Conservation (phyloP, 495 filamentous ascomycete genomes). For the Aspergillus baeticus region DNA sequence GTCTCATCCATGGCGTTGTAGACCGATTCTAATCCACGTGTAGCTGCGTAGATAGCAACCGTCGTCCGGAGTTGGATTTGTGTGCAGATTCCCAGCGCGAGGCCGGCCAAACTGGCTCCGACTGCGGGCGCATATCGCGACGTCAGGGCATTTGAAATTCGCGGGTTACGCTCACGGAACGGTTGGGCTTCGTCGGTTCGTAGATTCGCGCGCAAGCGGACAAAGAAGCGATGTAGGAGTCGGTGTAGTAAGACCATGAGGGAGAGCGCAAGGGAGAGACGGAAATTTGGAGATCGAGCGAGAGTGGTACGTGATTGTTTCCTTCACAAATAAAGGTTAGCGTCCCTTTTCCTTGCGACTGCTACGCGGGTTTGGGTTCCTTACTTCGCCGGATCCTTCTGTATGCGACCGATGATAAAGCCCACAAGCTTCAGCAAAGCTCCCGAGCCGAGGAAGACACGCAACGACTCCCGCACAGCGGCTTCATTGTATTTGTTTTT, state of each 20-base stretch:
- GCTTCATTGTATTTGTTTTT: constrained; percentile 74
- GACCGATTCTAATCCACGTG: constrained; percentile 78
- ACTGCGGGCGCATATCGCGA: constrained; percentile 82
- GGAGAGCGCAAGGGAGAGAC: constrained; percentile 78
- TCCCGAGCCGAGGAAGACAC: constrained; percentile 72
- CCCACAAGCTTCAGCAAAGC: constrained; percentile 69
- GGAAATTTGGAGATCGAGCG: constrained; percentile 67
- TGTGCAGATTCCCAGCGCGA: constrained; percentile 77
- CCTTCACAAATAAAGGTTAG: constrained; percentile 20
- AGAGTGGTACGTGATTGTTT: constrained; percentile 49
- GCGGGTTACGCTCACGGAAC: constrained; percentile 82
- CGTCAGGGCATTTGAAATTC: constrained; percentile 67
- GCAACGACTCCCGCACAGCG: constrained; percentile 71
- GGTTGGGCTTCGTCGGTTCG: constrained; percentile 69
- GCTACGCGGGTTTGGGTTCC: too few relatives aligned
- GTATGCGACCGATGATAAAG: constrained; percentile 47
- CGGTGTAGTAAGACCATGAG: constrained; percentile 84
- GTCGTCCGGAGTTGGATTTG: constrained; percentile 74
- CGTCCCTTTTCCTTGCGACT: too few relatives aligned
- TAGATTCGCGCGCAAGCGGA: constrained; percentile 72
- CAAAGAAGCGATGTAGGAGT: constrained; percentile 86
- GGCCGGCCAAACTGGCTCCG: constrained; percentile 81
- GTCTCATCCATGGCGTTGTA: constrained; percentile 82
- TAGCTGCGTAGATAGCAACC: constrained; percentile 73
- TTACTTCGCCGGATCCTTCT: constrained; percentile 34